Base-by-base conservation (phyloP, 805 yeast genomes). In the Metschnikowia sp. region DNA sequence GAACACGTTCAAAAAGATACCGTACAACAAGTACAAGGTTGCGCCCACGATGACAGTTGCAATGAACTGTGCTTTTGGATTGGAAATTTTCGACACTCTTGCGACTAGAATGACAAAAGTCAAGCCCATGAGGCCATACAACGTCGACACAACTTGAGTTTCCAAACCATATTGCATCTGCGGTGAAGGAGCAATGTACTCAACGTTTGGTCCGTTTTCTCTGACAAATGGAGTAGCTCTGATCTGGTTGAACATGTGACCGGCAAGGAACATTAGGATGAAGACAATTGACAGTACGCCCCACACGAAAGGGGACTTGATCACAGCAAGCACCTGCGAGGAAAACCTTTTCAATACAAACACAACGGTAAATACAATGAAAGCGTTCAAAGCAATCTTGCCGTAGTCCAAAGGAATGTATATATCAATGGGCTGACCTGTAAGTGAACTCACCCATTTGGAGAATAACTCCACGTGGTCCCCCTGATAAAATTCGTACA, bases 231-330 rank as follows among this genome's bases (percentile, higher is more conserved):
- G 71, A 76, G 90, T 54, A 50, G 91, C 50, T 83, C 97, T 81
- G 53, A 94, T 94, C 55, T 80, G 78, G 65, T 89, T 91, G 77
- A 82, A 94, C 99, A 94, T 94, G 69, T 90, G 86, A 13, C 99
- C 99, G 8, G 92, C 75, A 40, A 79, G 82, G 74, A 91, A 87
- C 56, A 90, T 69, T 50, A 91, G 70, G 33, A 88, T 77, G 15
- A 78, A 57, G 47, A 86, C 70, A n/a, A 87, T 72, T 3, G 87
- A 76, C 10, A 78, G 39, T 2, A 82, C 78, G 38, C 87, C 85
- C 97, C 98, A 94, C 35, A 87, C 60, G 41, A 77, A 68, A 56
- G 76, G 83, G 36, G 81, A 77, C 26, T 70, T 65, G 10, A 82
- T 39, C 6, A 87, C 41, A 12, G 64, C 53, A 2, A 55, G 35